These are phyloP conservation scores for Fusarium sp. DNA, from an alignment of 2,329 filamentous ascomycete species.

Conservation along the genomic window DNA sequence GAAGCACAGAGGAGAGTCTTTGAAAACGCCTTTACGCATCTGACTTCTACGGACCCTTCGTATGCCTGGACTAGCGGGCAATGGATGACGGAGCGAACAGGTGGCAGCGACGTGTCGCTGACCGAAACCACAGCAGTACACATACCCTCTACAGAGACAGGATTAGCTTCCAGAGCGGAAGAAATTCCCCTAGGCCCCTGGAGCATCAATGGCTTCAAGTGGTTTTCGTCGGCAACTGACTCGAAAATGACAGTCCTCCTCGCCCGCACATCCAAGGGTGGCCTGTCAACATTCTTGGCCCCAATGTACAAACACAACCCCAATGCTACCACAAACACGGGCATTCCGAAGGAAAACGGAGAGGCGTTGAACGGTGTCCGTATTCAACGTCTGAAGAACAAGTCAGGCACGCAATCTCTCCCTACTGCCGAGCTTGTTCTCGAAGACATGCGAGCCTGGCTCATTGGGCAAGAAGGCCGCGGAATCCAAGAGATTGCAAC, in stretches of 20 bases:
- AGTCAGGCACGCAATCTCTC: conserved; percentile 73
- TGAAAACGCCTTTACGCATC: conserved; percentile 60
- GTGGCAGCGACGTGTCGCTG: conserved; percentile 73
- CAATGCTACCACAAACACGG: conserved; percentile 44
- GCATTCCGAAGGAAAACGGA: conserved; percentile 40
- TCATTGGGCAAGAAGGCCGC: conserved; percentile 71
- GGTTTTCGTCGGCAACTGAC: conserved; percentile 52
- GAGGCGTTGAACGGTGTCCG: conserved; percentile 70
- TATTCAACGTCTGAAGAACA: conserved; percentile 76
- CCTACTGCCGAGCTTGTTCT: conserved; percentile 78
- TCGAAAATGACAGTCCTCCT: conserved; percentile 67
- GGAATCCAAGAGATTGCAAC: conserved; percentile 74
- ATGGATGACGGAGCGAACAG: conserved; percentile 79
- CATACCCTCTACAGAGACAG: conserved; percentile 5
- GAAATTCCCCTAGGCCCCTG: conserved; percentile 62
- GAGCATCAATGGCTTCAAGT: conserved; percentile 74
- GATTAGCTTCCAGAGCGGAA: conserved; percentile 33
- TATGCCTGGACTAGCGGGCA: conserved; percentile 76
- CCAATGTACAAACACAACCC: conserved; percentile 63
- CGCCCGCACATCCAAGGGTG: conserved; percentile 59
- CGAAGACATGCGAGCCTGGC: conserved; percentile 68
- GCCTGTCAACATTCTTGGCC: conserved; percentile 62
- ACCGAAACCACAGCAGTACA: conserved; percentile 69
- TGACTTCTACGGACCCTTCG: conserved; percentile 60
- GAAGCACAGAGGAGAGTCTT: conserved; percentile 54